Evolutionary conservation across 2,329 filamentous ascomycete genomes (phyloP).

Genomic region (Talaromyces sp.): DNA sequence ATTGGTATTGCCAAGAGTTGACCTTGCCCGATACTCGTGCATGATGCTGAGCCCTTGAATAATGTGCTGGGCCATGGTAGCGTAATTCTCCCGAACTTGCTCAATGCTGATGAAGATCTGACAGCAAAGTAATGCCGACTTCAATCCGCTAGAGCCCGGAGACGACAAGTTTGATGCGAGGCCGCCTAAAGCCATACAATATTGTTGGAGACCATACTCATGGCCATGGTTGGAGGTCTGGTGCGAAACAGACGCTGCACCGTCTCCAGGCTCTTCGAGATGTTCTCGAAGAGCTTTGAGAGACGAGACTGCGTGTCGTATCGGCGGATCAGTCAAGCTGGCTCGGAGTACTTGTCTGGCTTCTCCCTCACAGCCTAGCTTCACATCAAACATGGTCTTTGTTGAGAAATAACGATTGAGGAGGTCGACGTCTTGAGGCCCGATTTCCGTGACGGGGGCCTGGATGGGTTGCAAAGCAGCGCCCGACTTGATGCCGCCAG

Average conservation of each 20-base stretch:
- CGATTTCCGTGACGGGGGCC: neutral
- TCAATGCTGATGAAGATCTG: slow-evolving; percentile 11
- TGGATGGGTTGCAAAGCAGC: neutral
- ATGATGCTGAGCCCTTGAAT: slow-evolving; percentile 8
- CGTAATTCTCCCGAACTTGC: slow-evolving; percentile 5
- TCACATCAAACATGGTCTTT: slow-evolving; percentile 6
- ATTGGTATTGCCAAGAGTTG: neutral
- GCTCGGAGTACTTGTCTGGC: slow-evolving; percentile 6
- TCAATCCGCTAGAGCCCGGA: neutral
- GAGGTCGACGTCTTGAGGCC: slow-evolving; percentile 1
- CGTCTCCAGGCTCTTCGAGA: slow-evolving; percentile 3
- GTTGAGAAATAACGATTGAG: slow-evolving; percentile 7
- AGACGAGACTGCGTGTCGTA: slow-evolving; percentile 7
- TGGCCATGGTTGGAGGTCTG: neutral
- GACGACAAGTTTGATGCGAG: slow-evolving; percentile 9
- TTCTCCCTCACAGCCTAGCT: slow-evolving; percentile 7
- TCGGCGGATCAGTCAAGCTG: slow-evolving; percentile 8
- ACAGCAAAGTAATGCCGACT: slow-evolving; percentile 10
- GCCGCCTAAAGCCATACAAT: neutral
- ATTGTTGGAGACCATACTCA: slow-evolving; percentile 6
- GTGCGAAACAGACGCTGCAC: neutral
- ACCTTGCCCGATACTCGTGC: slow-evolving; percentile 6
- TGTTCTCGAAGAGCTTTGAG: slow-evolving; percentile 6
- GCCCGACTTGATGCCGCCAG: neutral
- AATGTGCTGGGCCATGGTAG: slow-evolving; percentile 7